Percentiles rank a stretch among this genome's conserved stretches.
Evolutionary conservation across 768 basidiomycete genomes (phyloP).

Genomic region (Tricholoma sp.): DNA sequence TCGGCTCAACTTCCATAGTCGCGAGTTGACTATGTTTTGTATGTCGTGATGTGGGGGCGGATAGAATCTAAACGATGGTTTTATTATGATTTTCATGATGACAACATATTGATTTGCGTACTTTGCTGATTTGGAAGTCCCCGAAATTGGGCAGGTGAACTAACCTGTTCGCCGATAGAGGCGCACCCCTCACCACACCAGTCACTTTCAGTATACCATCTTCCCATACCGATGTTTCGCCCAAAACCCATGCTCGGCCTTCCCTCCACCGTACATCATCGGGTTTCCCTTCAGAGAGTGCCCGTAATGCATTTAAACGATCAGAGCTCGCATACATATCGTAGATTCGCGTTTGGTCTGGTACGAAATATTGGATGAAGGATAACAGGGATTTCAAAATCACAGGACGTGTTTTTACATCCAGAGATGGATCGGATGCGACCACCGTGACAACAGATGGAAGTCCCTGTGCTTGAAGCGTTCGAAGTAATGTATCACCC

Average conservation of each 20-base stretch:
- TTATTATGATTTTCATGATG: neutral
- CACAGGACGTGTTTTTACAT: conserved; percentile 57
- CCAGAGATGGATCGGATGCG: conserved; percentile 46
- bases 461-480: conserved; percentile 86
- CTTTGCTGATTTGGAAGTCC: conserved; percentile 82
- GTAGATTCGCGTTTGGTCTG: conserved; percentile 69
- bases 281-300: conserved; percentile 83
- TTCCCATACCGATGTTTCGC: conserved; percentile 57
- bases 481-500: conserved; percentile 85
- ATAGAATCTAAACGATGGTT: conserved; percentile 52
- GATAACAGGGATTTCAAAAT: conserved; percentile 87
- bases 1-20: conserved; percentile 67
- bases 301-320: conserved; percentile 63
- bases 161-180: conserved; percentile 76
- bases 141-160: conserved; percentile 85
- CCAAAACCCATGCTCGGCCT: conserved; percentile 71
- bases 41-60: conserved; percentile 45
- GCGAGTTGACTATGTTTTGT: conserved; percentile 27
- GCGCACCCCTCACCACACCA: conserved; percentile 77
- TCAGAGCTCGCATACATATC: conserved; percentile 66
- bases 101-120: conserved; percentile 24
- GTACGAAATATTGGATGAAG: conserved; percentile 94
- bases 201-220: conserved; percentile 65
- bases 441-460: conserved; percentile 78
- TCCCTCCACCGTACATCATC: conserved; percentile 78